Evolutionary conservation across 768 basidiomycete genomes (phyloP).

Genomic region (Rhizopogon sp.): DNA sequence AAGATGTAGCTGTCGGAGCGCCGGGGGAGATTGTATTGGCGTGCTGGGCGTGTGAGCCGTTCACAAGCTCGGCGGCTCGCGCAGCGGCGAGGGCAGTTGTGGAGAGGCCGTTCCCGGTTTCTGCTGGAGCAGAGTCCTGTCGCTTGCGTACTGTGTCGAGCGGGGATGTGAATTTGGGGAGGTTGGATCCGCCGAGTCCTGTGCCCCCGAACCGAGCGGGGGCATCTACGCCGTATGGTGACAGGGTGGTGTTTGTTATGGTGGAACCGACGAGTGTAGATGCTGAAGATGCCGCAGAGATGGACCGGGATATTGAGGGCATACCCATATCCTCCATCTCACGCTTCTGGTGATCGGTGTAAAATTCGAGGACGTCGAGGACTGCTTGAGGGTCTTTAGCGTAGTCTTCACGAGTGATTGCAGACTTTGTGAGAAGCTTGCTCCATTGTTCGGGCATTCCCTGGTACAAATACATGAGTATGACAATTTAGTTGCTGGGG

Average conservation of each 20-base stretch:
- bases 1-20: slow-evolving; percentile 17
- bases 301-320: slow-evolving; percentile 18
- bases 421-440: slow-evolving; percentile 93
- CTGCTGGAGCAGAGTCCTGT: slow-evolving; percentile 42
- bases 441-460: slow-evolving; percentile 98
- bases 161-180: slow-evolving; percentile 39
- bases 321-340: slow-evolving; percentile 66
- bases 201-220: slow-evolving; percentile 90
- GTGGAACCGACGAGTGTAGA: slow-evolving; percentile 31
- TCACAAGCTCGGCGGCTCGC: slow-evolving; percentile 60
- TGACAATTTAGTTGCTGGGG: neutral
- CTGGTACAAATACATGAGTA: slow-evolving; percentile 31
- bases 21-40: slow-evolving; percentile 35
- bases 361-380: slow-evolving; percentile 96
- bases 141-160: slow-evolving; percentile 34
- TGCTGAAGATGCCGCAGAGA: slow-evolving; percentile 12
- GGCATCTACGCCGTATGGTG: slow-evolving; percentile 34
- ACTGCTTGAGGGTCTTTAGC: slow-evolving; percentile 97
- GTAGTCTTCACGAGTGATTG: slow-evolving; percentile 97
- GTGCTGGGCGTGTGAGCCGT: slow-evolving; percentile 40
- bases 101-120: slow-evolving; percentile 32
- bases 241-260: slow-evolving; percentile 18
- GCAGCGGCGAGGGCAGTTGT: slow-evolving; percentile 46
- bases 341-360: slow-evolving; percentile 96
- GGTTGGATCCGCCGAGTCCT: slow-evolving; percentile 70